A percentile compares a stretch with the other conserved stretches of the same genome.
Conservation (phyloP, 108 stramenopile genomes). For the Cyclotella sp. region DNA sequence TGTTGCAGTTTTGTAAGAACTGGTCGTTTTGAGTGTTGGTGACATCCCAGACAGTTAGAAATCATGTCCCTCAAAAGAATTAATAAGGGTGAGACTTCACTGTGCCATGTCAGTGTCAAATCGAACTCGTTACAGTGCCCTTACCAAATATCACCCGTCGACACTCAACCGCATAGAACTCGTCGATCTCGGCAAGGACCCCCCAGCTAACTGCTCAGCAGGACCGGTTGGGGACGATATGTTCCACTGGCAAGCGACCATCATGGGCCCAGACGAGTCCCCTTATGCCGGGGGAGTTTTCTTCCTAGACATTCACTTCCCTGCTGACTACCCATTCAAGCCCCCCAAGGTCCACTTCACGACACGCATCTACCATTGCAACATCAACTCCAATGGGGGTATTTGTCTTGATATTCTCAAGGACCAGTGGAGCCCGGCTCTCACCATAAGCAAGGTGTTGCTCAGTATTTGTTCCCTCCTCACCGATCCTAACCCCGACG, state of each 20-base stretch:
- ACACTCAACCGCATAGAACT: constrained; percentile 71
- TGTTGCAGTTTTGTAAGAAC: neutral
- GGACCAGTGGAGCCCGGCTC: constrained; percentile 99
- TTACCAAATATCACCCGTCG: neutral
- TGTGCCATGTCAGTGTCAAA: neutral
- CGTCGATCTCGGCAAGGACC: constrained; percentile 97
- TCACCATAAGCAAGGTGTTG: constrained; percentile 99
- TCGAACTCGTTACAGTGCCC: neutral
- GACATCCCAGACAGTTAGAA: neutral
- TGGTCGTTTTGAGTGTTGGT: neutral
- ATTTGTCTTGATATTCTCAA: constrained; percentile 99
- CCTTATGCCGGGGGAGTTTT: constrained; percentile 98
- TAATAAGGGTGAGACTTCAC: constrained; percentile 75
- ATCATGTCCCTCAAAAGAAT: constrained; percentile 91
- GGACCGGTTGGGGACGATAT: constrained; percentile 99
- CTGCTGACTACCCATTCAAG: constrained; percentile 97
- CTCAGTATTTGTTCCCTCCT: constrained; percentile 98
- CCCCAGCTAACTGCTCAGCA: constrained; percentile 99
- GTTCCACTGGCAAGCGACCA: constrained; percentile 99
- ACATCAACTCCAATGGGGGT: constrained; percentile 98
- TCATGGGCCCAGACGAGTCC: constrained; percentile 98
- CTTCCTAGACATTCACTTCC: constrained; percentile 97
- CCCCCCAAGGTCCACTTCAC: constrained; percentile 98
- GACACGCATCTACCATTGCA: constrained; percentile 98
- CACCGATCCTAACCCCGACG: constrained; percentile 98